Conservation (phyloP, 2,329 filamentous ascomycete genomes). For the Penicillium sp. region DNA sequence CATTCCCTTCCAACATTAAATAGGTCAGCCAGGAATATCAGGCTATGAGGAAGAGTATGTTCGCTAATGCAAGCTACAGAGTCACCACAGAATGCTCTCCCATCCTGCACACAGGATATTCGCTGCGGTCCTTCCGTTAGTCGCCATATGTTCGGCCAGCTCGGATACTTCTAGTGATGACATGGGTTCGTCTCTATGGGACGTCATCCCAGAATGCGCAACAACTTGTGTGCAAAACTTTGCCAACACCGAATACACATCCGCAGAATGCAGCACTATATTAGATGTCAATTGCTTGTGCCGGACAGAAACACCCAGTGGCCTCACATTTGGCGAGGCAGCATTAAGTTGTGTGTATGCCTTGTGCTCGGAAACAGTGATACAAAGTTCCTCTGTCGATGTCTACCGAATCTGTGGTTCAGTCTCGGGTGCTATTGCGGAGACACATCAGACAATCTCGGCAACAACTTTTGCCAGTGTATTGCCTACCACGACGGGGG, state of each 20-base stretch:
- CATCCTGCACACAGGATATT: conserved; percentile 26
- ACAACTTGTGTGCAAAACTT: conserved; percentile 59
- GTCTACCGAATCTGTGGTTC: conserved; percentile 54
- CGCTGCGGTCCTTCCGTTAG: conserved; percentile 21
- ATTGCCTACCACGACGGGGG: conserved; percentile 3
- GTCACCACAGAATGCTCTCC: conserved; percentile 35
- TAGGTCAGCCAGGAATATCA: conserved; percentile 14
- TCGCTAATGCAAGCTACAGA: conserved; percentile 19
- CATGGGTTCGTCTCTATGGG: conserved; percentile 30
- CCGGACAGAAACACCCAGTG: conserved; percentile 52
- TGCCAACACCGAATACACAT: conserved; percentile 53
- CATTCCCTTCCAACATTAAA: conserved; percentile 15
- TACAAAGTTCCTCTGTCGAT: conserved; percentile 35
- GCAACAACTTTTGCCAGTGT: conserved; percentile 27
- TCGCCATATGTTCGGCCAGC: conserved; percentile 22
- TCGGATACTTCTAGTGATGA: conserved; percentile 16
- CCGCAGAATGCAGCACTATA: conserved; percentile 38
- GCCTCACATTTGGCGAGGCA: conserved; percentile 67
- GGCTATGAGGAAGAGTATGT: too few species aligned
- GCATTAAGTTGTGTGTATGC: conserved; percentile 62
- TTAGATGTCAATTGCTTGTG: conserved; percentile 61
- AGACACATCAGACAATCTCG: conserved; percentile 37
- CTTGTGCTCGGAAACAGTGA: conserved; percentile 49
- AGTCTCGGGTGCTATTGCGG: conserved; percentile 31
- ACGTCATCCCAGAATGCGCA: conserved; percentile 56